These are phyloP conservation scores for Antrodiella citrinella DNA, from an alignment of 768 basidiomycete genomes.

Conservation along the genomic window DNA sequence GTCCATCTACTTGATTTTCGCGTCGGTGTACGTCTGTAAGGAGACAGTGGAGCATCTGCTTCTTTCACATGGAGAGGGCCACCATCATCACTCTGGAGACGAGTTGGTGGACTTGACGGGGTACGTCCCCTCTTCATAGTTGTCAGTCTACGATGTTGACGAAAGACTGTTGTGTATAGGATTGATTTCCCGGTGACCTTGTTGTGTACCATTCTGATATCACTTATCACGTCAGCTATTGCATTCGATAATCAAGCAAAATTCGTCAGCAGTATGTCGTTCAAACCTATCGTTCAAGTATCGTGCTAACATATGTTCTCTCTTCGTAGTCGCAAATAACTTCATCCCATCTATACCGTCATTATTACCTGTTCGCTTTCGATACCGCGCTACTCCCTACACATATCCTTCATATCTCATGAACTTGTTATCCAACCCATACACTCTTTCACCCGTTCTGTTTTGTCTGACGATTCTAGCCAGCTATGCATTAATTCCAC, in stretches of 20 bases:
- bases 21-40: slow-evolving; percentile 93
- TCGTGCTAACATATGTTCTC: neutral
- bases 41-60: slow-evolving; percentile 92
- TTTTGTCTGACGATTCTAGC: slow-evolving; percentile 49
- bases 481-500: slow-evolving; percentile 44
- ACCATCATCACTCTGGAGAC: slow-evolving; percentile 66
- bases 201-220: slow-evolving; percentile 45
- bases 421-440: slow-evolving; percentile 63
- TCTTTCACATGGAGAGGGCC: slow-evolving; percentile 56
- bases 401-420: slow-evolving; percentile 27
- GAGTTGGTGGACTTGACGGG: slow-evolving; percentile 33
- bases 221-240: slow-evolving; percentile 48
- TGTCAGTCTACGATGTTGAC: slow-evolving; percentile 18
- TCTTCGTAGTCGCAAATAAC: slow-evolving; percentile 51
- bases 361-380: slow-evolving; percentile 37
- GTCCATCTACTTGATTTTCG: slow-evolving; percentile 88
- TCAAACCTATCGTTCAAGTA: too few relatives aligned
- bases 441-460: slow-evolving; percentile 53
- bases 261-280: slow-evolving; percentile 51
- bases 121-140: slow-evolving; percentile 21
- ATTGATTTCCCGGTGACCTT: slow-evolving; percentile 63
- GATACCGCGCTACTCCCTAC: slow-evolving; percentile 23
- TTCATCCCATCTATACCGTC: slow-evolving; percentile 47
- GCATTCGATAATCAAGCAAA: slow-evolving; percentile 57
- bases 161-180: slow-evolving; percentile 23